Base-by-base conservation (phyloP, 2,329 filamentous ascomycete genomes). In the Epichloe coenophiala region DNA sequence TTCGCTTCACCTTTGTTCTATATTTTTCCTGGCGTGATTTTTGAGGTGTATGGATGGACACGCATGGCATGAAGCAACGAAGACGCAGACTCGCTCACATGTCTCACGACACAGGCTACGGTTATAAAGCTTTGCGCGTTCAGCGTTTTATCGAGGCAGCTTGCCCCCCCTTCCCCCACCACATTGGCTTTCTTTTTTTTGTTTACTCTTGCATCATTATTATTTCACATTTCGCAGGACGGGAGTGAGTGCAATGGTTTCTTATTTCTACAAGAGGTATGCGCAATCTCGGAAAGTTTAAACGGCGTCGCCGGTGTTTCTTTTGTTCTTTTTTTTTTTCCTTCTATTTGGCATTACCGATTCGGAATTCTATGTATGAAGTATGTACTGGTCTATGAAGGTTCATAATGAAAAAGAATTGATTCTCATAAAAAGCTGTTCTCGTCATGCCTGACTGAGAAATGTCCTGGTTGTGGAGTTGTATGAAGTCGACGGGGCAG, bases 251-350 rank as follows among this genome's bases (percentile, higher is more conserved):
- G 17, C 40, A 41, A 49, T 49, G 33, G 5, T 49, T 42, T 19
- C 33, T 2, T 8, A 42, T 9, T 21, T 42, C 11, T 48, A 33
- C 38, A 35, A 45, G 21, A 17, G 17, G 19, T 39, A 44, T 31
- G 11, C 19, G 45, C 46, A 51, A 46, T 41, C 36, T 48, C 13
- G 23, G 40, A 23, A 45, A 45, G 6, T 12, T 45, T 40, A 33
- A 13, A 45, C 23, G 46, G 50, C 45, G 46, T 48, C 41, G 40
- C 45, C 41, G 46, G 46, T 45, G n/a, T 48, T 45, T 50, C 36
- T 40, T 36, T 51, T 48, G 45, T 39, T 38, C 8, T 31, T 21
- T 17, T 27, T 31, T 27, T 27, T 13, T 27, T 39, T 0, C 8
- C 13, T 45, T 36, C 4, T 9, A 13, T 1, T 23, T 17, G 36